Percentiles rank a stretch among this genome's conserved stretches.
These are phyloP conservation scores for Blastocystis sp. DNA, from an alignment of 352 stramenopile genomes.

Conservation along the genomic window DNA sequence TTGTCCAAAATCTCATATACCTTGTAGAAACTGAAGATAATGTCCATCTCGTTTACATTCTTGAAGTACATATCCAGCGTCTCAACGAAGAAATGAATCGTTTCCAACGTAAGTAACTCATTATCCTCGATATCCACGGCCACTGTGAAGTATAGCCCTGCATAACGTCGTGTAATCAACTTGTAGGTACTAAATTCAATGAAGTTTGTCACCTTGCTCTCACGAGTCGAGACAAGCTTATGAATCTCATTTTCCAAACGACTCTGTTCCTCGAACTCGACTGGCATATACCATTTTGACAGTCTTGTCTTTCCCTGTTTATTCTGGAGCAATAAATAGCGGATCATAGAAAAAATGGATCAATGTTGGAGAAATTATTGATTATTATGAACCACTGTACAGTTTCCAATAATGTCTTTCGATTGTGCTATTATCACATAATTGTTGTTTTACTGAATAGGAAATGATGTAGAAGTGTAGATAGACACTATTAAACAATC, in stretches of 20 bases:
- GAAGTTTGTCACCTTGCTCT: constrained; percentile 88
- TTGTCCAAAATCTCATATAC: constrained; percentile 89
- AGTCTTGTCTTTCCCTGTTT: constrained; percentile 95
- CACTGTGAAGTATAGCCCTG: constrained; percentile 95
- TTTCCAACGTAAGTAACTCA: constrained; percentile 93
- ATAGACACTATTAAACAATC: no score
- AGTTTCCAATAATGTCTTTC: no score
- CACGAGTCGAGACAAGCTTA: constrained; percentile 80
- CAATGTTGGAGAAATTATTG: no score
- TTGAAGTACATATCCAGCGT: constrained; percentile 94
- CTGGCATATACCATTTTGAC: constrained; percentile 94
- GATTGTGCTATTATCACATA: no score
- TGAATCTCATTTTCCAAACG: constrained; percentile 85
- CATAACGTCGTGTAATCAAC: constrained; percentile 96
- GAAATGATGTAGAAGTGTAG: no score
- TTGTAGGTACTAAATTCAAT: constrained; percentile 97
- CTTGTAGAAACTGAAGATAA: constrained; percentile 91
- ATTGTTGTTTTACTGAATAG: no score
- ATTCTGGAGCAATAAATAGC: constrained; percentile 97
- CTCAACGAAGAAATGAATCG: constrained; percentile 96
- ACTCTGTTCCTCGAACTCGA: constrained; percentile 76
- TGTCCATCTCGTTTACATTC: constrained; percentile 96
- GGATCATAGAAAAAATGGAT: constrained; percentile 75
- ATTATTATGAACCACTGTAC: no score
- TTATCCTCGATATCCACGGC: constrained; percentile 86